Evolutionary conservation across 148 eudicot species (phyloP).

Genomic region (Chenopodium album): DNA sequence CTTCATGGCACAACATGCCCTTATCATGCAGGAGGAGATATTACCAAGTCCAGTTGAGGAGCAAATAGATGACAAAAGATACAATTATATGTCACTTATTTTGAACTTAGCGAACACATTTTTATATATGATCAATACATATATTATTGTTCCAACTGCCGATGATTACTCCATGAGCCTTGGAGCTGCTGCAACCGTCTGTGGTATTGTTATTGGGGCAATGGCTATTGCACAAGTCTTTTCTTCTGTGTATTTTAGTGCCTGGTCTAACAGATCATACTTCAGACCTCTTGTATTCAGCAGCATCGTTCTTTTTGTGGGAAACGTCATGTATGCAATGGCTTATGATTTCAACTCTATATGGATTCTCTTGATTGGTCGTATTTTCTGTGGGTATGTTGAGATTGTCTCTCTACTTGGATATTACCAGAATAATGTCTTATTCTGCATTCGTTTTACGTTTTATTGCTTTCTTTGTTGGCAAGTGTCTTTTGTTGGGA

Average conservation of each 20-base stretch:
- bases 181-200: constrained; percentile 84
- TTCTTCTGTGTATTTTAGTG: constrained; percentile 85
- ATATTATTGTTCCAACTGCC: constrained; percentile 86
- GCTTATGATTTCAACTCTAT: constrained; percentile 78
- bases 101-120: constrained; percentile 76
- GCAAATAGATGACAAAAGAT: constrained; percentile 51
- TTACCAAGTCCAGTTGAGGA: constrained; percentile 66
- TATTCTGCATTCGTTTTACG: not conserved
- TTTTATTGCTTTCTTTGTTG: not conserved
- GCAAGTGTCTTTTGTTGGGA: constrained; percentile 2
- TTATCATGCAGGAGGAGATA: constrained; percentile 64
- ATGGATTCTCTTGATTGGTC: constrained; percentile 65
- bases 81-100: constrained; percentile 68
- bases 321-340: constrained; percentile 65
- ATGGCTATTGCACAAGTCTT: constrained; percentile 87
- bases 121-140: constrained; percentile 81
- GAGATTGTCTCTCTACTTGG: not conserved
- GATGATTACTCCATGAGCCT: constrained; percentile 82
- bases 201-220: constrained; percentile 79
- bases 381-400: constrained; percentile 73
- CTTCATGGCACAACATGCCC: constrained; percentile 74
- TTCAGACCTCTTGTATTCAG: constrained; percentile 73
- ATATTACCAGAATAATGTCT: not conserved
- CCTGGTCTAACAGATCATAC: constrained; percentile 88
- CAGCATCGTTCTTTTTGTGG: constrained; percentile 63